These are phyloP conservation scores for Phragmites australis DNA, from an alignment of 176 grass and related monocot genomes.

Conservation along the genomic window DNA sequence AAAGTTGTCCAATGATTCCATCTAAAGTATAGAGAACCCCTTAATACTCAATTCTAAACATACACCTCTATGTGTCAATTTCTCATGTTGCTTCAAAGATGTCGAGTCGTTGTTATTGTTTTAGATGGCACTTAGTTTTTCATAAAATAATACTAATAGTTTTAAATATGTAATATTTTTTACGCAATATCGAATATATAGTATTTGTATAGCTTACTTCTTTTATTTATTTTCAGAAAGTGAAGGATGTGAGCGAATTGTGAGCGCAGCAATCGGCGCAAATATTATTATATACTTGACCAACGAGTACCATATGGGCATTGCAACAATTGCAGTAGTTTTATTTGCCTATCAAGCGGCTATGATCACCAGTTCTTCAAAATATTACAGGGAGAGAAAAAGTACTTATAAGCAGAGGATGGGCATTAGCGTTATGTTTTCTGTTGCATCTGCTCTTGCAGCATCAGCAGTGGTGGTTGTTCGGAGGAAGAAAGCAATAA, in stretches of 20 bases:
- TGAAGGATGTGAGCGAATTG: constrained; percentile 29
- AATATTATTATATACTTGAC: constrained; percentile 45
- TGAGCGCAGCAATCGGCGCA: constrained; percentile 6
- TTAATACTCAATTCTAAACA: not conserved
- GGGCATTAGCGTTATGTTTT: constrained; percentile 30
- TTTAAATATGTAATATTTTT: no score
- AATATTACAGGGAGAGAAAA: constrained; percentile 26
- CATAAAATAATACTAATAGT: not conserved
- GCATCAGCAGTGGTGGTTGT: not conserved
- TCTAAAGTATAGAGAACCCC: not conserved
- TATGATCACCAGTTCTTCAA: not conserved
- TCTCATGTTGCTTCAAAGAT: not conserved
- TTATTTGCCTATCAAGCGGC: constrained; percentile 30
- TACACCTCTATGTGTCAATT: not conserved
- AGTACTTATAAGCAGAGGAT: constrained; percentile 36
- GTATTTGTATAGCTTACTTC: not conserved
- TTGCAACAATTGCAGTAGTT: not conserved
- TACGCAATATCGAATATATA: not conserved
- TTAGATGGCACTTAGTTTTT: not conserved
- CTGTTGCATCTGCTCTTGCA: not conserved
- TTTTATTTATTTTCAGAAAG: not conserved
- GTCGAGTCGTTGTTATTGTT: not conserved
- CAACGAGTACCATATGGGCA: constrained; percentile 26
- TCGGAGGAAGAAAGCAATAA: constrained; percentile 28
- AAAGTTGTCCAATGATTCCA: not conserved